phyloP scores from a whole-genome alignment of 208 protist genomes.

The Entamoeba moshkovskii region DNA sequence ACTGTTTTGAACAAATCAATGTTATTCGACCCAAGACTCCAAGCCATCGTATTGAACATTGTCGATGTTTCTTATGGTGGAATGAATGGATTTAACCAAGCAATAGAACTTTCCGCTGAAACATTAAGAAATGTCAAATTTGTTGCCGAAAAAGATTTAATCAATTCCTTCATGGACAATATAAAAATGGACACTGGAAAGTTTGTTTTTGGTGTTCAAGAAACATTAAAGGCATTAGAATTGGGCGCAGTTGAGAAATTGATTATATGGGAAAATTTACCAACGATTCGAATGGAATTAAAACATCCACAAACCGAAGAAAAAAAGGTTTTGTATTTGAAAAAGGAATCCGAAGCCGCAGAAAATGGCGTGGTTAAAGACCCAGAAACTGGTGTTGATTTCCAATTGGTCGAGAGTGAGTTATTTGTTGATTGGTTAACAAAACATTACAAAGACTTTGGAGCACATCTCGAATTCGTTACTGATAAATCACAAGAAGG shows the following conservation, averaged over 20 bases:
- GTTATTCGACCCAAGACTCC: constrained; percentile 39
- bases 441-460: constrained; percentile 90
- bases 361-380: constrained; percentile 31
- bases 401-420: constrained; percentile 64
- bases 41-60: constrained; percentile 86
- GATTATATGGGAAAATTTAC: constrained; percentile 80
- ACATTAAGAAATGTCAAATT: constrained; percentile 87
- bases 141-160: constrained; percentile 95
- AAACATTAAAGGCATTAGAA: constrained; percentile 78
- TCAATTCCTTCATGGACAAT: constrained; percentile 90
- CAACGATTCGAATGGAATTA: neutral
- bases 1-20: constrained; percentile 81
- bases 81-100: constrained; percentile 97
- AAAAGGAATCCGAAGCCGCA: constrained; percentile 49
- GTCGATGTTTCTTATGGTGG: constrained; percentile 96
- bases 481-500: constrained; percentile 79
- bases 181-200: constrained; percentile 77
- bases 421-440: constrained; percentile 92
- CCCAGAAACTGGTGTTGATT: constrained; percentile 37
- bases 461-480: constrained; percentile 61
- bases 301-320: constrained; percentile 47
- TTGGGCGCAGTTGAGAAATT: constrained; percentile 86
- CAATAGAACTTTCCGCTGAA: constrained; percentile 89
- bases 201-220: constrained; percentile 90
- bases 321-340: constrained; percentile 17